phyloP scores from a whole-genome alignment of 495 filamentous ascomycete genomes.

The Delitschia confertaspora region DNA sequence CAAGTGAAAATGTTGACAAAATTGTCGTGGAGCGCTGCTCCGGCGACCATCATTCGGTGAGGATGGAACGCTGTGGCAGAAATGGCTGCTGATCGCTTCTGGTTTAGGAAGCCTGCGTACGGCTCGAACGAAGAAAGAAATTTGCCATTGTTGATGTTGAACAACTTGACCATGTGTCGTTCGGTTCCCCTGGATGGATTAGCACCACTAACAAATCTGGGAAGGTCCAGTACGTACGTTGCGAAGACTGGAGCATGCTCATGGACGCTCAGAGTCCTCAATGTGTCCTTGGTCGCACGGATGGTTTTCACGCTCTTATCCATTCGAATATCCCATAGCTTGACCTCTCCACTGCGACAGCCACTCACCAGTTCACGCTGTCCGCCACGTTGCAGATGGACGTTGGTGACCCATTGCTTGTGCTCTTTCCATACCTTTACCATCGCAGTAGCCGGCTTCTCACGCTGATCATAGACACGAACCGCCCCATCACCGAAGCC shows the following conservation, averaged over 20 bases:
- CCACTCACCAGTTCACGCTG: conserved; percentile 81
- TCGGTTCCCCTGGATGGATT: conserved; percentile 63
- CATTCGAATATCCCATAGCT: conserved; percentile 92
- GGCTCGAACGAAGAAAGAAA: conserved; percentile 76
- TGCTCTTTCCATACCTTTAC: conserved; percentile 95
- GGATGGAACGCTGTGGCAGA: conserved; percentile 91
- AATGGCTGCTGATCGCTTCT: conserved; percentile 61
- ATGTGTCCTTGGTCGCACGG: conserved; percentile 58
- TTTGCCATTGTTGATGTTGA: conserved; percentile 60
- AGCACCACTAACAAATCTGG: conserved; percentile 14
- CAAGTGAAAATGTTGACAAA: conserved; percentile 67
- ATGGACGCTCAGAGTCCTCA: conserved; percentile 82
- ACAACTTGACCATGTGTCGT: conserved; percentile 78
- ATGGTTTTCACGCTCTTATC: conserved; percentile 65
- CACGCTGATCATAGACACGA: conserved; percentile 83
- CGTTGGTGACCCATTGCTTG: conserved; percentile 84
- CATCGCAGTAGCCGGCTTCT: conserved; percentile 74
- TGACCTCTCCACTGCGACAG: conserved; percentile 82
- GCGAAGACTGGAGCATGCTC: conserved; percentile 96
- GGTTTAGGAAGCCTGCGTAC: conserved; percentile 76
- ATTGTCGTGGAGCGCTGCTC: conserved; percentile 61
- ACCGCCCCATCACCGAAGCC: conserved; percentile 97
- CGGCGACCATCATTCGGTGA: conserved; percentile 85
- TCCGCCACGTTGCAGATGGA: conserved; percentile 95
- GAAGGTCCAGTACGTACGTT: conserved; percentile 53